Evolutionary conservation across 495 filamentous ascomycete genomes (phyloP).

Genomic region (Viridothelium virens): DNA sequence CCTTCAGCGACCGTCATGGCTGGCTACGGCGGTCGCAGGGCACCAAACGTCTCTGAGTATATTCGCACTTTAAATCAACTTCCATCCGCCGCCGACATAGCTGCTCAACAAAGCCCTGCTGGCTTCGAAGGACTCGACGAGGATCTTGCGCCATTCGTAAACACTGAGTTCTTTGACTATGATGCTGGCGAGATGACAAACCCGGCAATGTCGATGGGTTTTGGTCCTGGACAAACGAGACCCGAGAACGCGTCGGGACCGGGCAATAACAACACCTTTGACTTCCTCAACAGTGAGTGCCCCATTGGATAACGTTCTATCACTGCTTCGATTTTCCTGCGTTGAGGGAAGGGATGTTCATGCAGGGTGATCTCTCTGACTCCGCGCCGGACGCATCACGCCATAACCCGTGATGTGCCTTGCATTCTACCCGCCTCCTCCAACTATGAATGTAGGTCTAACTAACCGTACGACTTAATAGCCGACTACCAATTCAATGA

Average conservation of each 20-base stretch:
- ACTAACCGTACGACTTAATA: constrained; percentile 26
- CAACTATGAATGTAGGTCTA: constrained; percentile 12
- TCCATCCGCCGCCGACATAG: constrained; percentile 57
- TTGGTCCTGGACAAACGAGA: constrained; percentile 10
- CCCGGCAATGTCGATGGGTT: not conserved
- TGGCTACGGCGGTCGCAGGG: constrained; percentile 59
- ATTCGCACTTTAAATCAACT: constrained; percentile 79
- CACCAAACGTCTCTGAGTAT: constrained; percentile 79
- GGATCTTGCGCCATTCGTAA: constrained; percentile 84
- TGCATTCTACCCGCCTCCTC: not conserved
- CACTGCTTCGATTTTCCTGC: not conserved
- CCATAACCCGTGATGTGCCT: constrained; percentile 25
- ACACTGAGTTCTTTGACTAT: constrained; percentile 88
- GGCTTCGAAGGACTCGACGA: constrained; percentile 53
- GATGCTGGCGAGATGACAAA: constrained; percentile 38
- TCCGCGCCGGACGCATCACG: constrained; percentile 23
- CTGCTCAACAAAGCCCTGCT: constrained; percentile 50
- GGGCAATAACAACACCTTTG: not conserved
- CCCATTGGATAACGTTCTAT: not conserved
- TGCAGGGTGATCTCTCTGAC: not conserved
- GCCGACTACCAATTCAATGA: constrained; percentile 32
- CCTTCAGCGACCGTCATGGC: constrained; percentile 44
- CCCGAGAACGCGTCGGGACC: constrained; percentile 17
- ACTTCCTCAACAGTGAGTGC: constrained; percentile 14
- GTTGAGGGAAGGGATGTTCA: not conserved